Conservation (phyloP, 2,329 filamentous ascomycete species). For the Talaromyces sp. region DNA sequence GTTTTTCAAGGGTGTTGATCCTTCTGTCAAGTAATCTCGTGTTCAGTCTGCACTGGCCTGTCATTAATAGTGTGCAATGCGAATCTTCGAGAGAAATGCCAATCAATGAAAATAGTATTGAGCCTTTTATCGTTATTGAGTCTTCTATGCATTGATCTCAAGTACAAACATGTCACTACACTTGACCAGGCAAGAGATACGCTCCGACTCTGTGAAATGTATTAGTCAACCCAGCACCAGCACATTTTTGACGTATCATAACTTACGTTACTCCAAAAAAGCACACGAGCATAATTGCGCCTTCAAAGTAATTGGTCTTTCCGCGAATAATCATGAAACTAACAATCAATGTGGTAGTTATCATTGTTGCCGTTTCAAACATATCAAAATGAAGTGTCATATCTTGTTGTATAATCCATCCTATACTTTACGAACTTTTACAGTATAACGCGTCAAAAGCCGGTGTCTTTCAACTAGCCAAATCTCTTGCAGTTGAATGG, state of each 20-base stretch:
- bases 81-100: background rate
- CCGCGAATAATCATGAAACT: background rate
- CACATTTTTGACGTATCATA: background rate
- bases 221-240: background rate
- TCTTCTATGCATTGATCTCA: background rate
- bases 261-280: background rate
- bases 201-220: background rate
- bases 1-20: too few relatives aligned
- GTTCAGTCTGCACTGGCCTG: background rate
- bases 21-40: too few relatives aligned
- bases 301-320: background rate
- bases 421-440: slow-evolving; percentile 29
- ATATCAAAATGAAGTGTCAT: slow-evolving; percentile 12
- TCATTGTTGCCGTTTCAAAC: slow-evolving; percentile 5
- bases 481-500: background rate
- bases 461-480: background rate
- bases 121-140: background rate
- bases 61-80: background rate
- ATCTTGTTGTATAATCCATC: slow-evolving; percentile 65
- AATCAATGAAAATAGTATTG: background rate
- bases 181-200: background rate
- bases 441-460: background rate
- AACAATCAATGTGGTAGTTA: background rate
- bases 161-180: too few relatives aligned
- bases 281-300: background rate